A percentile compares a stretch with the other conserved stretches of the same genome.
Conservation (phyloP, 768 basidiomycete species). For the Kwoniella dejecticola region DNA sequence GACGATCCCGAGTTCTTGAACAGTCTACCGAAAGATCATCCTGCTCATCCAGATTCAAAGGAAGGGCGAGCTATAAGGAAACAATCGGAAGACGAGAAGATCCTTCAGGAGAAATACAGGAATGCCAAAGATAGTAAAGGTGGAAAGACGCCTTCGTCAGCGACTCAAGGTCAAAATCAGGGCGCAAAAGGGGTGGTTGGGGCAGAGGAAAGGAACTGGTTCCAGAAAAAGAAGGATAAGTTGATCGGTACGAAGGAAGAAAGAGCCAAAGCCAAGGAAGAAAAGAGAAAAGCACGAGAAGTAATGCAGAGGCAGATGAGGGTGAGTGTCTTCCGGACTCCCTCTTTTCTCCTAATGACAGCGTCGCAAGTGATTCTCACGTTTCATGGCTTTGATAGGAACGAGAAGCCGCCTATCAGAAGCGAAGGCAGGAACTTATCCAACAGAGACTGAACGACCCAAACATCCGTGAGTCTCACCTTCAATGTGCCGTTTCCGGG, state of each 20-base stretch:
- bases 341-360: too few species aligned
- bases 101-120: slow-evolving; percentile 10
- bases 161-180: background rate
- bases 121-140: background rate
- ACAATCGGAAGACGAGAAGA: slow-evolving; percentile 30
- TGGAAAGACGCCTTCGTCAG: background rate
- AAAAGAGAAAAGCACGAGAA: slow-evolving; percentile 30
- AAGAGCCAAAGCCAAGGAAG: slow-evolving; percentile 32
- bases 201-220: slow-evolving; percentile 37
- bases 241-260: slow-evolving; percentile 42
- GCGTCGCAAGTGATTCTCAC: background rate
- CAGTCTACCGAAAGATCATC: slow-evolving; percentile 48
- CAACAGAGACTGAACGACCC: slow-evolving; percentile 39
- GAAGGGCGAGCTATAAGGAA: slow-evolving; percentile 35
- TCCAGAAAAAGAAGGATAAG: slow-evolving; percentile 44
- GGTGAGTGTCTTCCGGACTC: slow-evolving; percentile 19
- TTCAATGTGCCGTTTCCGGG: too few species aligned
- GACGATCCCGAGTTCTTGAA: slow-evolving; percentile 51
- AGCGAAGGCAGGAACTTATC: slow-evolving; percentile 37
- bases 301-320: slow-evolving; percentile 28
- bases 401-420: slow-evolving; percentile 33
- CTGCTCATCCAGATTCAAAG: slow-evolving; percentile 50
- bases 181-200: slow-evolving; percentile 3
- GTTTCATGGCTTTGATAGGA: slow-evolving; percentile 18
- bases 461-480: slow-evolving; percentile 32